These are phyloP conservation scores for Bipolaris bicolor DNA, from an alignment of 2,329 filamentous ascomycete species.

Conservation along the genomic window DNA sequence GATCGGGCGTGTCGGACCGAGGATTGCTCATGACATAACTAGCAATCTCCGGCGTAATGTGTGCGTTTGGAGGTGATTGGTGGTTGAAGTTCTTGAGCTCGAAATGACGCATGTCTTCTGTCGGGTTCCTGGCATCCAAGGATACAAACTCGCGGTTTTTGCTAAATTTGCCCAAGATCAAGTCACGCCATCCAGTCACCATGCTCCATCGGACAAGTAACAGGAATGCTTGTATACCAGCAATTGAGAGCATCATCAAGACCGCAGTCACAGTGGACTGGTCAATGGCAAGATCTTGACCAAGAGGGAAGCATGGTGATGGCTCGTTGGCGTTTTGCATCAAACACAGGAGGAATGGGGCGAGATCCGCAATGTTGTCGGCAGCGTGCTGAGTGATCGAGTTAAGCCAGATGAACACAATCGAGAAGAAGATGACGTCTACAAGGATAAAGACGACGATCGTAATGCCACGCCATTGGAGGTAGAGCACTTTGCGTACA, in stretches of 20 bases:
- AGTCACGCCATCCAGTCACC: conserved; percentile 79
- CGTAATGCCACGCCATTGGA: conserved; percentile 93
- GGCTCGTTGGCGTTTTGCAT: conserved; percentile 64
- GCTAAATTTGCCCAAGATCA: conserved; percentile 58
- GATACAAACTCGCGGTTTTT: conserved; percentile 84
- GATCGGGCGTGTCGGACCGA: conserved; percentile 42
- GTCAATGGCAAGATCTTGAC: conserved; percentile 69
- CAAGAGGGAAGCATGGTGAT: conserved; percentile 67
- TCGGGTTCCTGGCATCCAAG: conserved; percentile 68
- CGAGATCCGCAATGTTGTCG: conserved; percentile 62
- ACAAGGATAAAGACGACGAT: conserved; percentile 88
- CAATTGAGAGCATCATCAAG: conserved; percentile 78
- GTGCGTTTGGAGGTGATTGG: conserved; percentile 35
- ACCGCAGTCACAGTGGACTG: conserved; percentile 81
- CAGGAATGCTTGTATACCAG: conserved; percentile 83
- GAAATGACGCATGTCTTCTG: conserved; percentile 40
- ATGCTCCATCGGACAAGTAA: conserved; percentile 86
- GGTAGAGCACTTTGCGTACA: conserved; percentile 81
- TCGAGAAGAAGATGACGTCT: conserved; percentile 92
- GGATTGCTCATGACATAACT: conserved; percentile 28
- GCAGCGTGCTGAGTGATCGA: conserved; percentile 63
- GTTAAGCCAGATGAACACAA: conserved; percentile 86
- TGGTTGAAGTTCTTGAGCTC: conserved; percentile 46
- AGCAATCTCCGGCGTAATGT: conserved; percentile 32
- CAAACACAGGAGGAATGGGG: conserved; percentile 77